Percentiles rank a stretch among this genome's conserved stretches.
Conservation (phyloP, 2,329 filamentous ascomycete genomes). For the Aureobasidium sp. region DNA sequence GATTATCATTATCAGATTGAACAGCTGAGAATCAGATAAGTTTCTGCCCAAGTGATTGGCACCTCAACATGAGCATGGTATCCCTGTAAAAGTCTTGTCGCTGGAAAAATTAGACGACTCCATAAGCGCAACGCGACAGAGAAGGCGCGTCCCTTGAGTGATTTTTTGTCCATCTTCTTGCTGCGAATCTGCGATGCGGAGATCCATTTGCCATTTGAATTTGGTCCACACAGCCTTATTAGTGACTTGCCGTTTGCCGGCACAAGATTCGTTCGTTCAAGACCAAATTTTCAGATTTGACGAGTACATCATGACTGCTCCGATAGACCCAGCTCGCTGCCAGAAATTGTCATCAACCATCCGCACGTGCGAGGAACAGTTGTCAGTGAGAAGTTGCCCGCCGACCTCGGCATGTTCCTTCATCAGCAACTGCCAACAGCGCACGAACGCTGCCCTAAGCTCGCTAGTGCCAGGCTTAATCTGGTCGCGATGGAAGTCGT, state of each 20-base stretch:
- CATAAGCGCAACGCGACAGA: no score
- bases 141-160: no score
- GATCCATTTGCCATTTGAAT: neutral
- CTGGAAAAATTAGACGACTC: no score
- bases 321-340: neutral
- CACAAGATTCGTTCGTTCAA: neutral
- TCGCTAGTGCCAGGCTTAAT: slow-evolving; percentile 8
- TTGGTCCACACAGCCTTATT: neutral
- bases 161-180: neutral
- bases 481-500: slow-evolving; percentile 7
- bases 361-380: neutral
- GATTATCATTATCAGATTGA: slow-evolving; percentile 11
- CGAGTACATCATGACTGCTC: neutral
- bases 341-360: neutral
- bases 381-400: neutral
- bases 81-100: neutral
- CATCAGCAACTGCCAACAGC: neutral
- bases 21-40: slow-evolving; percentile 1
- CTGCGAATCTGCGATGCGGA: neutral
- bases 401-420: slow-evolving; percentile 7
- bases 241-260: neutral
- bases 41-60: neutral
- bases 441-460: slow-evolving; percentile 5
- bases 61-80: neutral
- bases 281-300: neutral